Percentiles rank a stretch among this genome's conserved stretches.
Evolutionary conservation across 129 eudicot genomes (phyloP).

Genomic region (Sambucus nigra): DNA sequence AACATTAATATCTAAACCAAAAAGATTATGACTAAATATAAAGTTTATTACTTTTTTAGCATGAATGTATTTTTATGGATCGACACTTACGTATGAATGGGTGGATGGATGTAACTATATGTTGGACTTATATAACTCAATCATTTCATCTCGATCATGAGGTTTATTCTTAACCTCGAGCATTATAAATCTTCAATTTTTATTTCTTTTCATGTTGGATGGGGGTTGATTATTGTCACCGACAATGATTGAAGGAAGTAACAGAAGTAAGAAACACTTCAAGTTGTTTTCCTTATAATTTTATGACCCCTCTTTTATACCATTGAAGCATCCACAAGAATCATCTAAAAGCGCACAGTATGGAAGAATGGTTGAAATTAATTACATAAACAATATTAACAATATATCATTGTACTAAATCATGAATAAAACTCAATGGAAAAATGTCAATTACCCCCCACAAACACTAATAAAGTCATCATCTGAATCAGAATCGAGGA

Average conservation of each 20-base stretch:
- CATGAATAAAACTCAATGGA: neutral
- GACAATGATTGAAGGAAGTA: neutral
- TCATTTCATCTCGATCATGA: conserved; percentile 18
- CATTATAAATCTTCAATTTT: conserved; percentile 13
- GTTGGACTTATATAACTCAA: conserved; percentile 30
- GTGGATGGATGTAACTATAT: too few relatives aligned
- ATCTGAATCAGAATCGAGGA: conserved; percentile 71
- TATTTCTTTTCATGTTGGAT: conserved; percentile 4
- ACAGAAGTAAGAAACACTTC: neutral
- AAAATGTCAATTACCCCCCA: conserved; percentile 34
- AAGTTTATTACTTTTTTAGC: too few relatives aligned
- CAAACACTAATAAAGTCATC: conserved; percentile 61
- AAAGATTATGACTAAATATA: too few relatives aligned
- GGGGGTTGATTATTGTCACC: conserved; percentile 3
- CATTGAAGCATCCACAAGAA: neutral
- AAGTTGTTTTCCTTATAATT: conserved; percentile 1
- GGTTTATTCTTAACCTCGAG: too few relatives aligned
- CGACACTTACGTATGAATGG: too few relatives aligned
- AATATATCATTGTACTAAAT: neutral
- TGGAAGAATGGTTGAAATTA: conserved; percentile 15
- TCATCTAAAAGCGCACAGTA: conserved; percentile 10
- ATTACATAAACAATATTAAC: neutral
- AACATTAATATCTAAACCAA: too few relatives aligned
- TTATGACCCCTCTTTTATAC: neutral
- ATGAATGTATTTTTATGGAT: too few relatives aligned